Conservation (phyloP, 2,329 filamentous ascomycete species). For the Fusarium penzigii region DNA sequence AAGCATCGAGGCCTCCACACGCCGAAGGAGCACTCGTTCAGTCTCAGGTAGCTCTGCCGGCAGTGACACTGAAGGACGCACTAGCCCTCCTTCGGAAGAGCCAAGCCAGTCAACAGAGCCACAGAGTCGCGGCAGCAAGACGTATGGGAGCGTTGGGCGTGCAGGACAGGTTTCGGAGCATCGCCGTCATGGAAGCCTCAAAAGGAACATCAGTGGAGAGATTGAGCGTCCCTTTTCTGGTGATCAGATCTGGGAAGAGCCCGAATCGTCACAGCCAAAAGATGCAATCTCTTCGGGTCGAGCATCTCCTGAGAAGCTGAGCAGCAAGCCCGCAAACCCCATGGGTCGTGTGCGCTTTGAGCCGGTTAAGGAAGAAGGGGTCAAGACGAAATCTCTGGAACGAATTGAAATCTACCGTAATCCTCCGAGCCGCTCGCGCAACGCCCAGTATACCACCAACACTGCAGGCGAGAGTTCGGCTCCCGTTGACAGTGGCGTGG, state of each 20-base stretch:
- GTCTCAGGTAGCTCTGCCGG: slow-evolving; percentile 55
- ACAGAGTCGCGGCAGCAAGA: slow-evolving; percentile 34
- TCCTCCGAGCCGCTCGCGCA: slow-evolving; percentile 77
- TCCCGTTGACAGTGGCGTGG: slow-evolving; percentile 44
- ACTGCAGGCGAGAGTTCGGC: slow-evolving; percentile 35
- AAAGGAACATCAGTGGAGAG: slow-evolving; percentile 71
- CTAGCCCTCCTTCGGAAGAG: slow-evolving; percentile 31
- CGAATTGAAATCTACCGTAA: slow-evolving; percentile 81
- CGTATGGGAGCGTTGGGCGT: slow-evolving; percentile 43
- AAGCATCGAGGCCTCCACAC: slow-evolving; percentile 46
- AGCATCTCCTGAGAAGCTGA: slow-evolving; percentile 34
- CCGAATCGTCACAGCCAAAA: slow-evolving; percentile 47
- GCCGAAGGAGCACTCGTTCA: slow-evolving; percentile 45
- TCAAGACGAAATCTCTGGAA: slow-evolving; percentile 40
- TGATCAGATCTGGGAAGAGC: slow-evolving; percentile 89
- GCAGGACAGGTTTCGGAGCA: slow-evolving; percentile 39
- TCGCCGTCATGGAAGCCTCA: slow-evolving; percentile 64
- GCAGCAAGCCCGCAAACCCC: slow-evolving; percentile 36
- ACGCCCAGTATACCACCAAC: slow-evolving; percentile 78
- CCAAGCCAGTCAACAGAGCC: slow-evolving; percentile 17
- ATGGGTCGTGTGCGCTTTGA: slow-evolving; percentile 40
- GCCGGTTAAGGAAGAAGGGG: slow-evolving; percentile 41
- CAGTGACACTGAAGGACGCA: slow-evolving; percentile 42
- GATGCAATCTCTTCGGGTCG: slow-evolving; percentile 25
- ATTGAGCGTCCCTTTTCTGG: slow-evolving; percentile 67